Percentiles rank a stretch among this genome's conserved stretches.
Conservation (phyloP, 371 early-diverging fungal genomes). For the Mucor irregularis region DNA sequence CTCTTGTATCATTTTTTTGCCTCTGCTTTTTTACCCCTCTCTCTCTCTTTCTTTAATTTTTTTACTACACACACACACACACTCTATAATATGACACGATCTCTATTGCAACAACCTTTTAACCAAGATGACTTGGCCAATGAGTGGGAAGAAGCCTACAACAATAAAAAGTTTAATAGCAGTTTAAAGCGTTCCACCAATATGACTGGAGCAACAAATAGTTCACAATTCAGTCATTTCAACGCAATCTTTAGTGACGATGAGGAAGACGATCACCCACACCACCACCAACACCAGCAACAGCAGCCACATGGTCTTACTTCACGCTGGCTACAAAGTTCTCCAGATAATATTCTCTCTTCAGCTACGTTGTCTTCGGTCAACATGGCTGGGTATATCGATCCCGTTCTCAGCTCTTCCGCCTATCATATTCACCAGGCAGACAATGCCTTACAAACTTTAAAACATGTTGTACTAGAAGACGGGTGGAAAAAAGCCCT, state of each 20-base stretch:
- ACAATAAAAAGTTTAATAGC: constrained; percentile 3
- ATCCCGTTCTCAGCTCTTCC: constrained; percentile 36
- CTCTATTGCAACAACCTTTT: constrained; percentile 1
- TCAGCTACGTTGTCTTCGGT: neutral
- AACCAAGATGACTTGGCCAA: constrained; percentile 18
- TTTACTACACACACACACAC: too few relatives aligned
- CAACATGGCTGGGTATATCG: constrained; percentile 24
- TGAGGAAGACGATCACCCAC: constrained; percentile 32
- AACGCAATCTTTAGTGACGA: constrained; percentile 49
- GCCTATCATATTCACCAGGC: constrained; percentile 47
- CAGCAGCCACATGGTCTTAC: neutral
- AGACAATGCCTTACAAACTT: constrained; percentile 39
- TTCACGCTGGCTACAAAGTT: constrained; percentile 5
- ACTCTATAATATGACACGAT: constrained; percentile 3
- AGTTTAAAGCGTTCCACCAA: neutral
- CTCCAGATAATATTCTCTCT: neutral
- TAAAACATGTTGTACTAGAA: constrained; percentile 42
- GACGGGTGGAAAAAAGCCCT: constrained; percentile 70
- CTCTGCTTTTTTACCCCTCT: neutral
- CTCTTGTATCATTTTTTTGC: neutral
- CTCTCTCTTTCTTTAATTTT: constrained; percentile 1
- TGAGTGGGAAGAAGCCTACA: constrained; percentile 27
- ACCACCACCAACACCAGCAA: too few relatives aligned
- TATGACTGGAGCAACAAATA: neutral
- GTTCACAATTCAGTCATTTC: constrained; percentile 4